Percentiles rank a stretch among this genome's conserved stretches.
phyloP scores from a whole-genome alignment of 2,329 filamentous ascomycete species.

The Torrubiellomyces zombiae region DNA sequence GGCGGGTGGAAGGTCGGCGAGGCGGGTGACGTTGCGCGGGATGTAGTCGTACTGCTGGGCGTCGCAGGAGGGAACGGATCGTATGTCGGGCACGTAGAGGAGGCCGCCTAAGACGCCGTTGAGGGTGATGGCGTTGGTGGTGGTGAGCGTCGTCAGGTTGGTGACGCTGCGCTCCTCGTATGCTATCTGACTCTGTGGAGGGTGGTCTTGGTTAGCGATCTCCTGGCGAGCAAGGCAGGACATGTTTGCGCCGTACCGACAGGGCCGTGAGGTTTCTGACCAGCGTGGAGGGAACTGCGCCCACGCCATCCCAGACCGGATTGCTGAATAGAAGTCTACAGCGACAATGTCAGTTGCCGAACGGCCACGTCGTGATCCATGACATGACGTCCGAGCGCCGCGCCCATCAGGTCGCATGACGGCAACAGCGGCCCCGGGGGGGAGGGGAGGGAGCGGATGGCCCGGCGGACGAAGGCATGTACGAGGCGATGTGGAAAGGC shows the following conservation, averaged over 20 bases:
- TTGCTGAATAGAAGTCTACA: constrained; percentile 42
- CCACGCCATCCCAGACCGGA: constrained; percentile 33
- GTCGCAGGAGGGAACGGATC: constrained; percentile 40
- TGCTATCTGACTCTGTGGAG: constrained; percentile 25
- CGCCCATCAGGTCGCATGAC: too few relatives aligned
- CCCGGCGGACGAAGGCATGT: constrained; percentile 5
- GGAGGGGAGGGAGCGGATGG: constrained; percentile 1
- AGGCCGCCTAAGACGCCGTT: constrained; percentile 57
- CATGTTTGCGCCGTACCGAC: constrained; percentile 25
- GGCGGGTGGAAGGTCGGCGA: constrained; percentile 47
- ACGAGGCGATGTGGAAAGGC: constrained; percentile 4
- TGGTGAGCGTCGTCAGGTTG: constrained; percentile 63
- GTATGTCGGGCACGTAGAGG: constrained; percentile 67
- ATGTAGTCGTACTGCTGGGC: constrained; percentile 47
- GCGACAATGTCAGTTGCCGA: too few relatives aligned
- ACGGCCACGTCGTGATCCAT: too few relatives aligned
- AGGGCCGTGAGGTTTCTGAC: constrained; percentile 39
- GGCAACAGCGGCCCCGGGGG: too few relatives aligned
- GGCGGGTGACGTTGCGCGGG: constrained; percentile 58
- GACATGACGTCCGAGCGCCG: too few relatives aligned
- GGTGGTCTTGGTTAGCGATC: too few relatives aligned
- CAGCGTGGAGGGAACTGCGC: constrained; percentile 33
- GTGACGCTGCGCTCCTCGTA: constrained; percentile 32
- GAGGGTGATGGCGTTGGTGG: constrained; percentile 40
- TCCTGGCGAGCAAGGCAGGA: too few relatives aligned